These are phyloP conservation scores for Voacanga thouarsii DNA, from an alignment of 257 asterid genomes.

Conservation along the genomic window DNA sequence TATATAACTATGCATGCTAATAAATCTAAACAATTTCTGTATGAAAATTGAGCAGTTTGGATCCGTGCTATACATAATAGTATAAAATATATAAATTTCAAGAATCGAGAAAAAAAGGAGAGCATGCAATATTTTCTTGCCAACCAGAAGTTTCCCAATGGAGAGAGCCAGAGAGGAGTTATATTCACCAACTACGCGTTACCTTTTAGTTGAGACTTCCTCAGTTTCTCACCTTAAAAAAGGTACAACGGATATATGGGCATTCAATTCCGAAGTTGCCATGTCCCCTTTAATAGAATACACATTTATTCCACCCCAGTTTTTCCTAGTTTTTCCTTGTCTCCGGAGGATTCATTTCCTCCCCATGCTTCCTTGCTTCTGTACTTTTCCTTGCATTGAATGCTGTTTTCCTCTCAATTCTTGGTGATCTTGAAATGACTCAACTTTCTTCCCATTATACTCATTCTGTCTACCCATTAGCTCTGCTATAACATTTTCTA, in stretches of 20 bases:
- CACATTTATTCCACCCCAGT: slow-evolving; percentile 42
- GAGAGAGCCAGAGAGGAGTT: slow-evolving; percentile 4
- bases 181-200: slow-evolving; percentile 37
- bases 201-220: slow-evolving; percentile 8
- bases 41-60: too few species aligned
- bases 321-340: slow-evolving; percentile 20
- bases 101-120: not conserved
- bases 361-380: slow-evolving; percentile 12
- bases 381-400: slow-evolving; percentile 25
- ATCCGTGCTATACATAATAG: too few species aligned
- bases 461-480: not conserved
- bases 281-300: slow-evolving; percentile 20
- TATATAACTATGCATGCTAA: too few species aligned
- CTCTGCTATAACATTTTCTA: slow-evolving; percentile 15
- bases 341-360: slow-evolving; percentile 15
- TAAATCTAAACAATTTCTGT: too few species aligned
- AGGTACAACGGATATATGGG: slow-evolving; percentile 12
- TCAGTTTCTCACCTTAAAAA: slow-evolving; percentile 24
- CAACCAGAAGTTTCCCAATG: slow-evolving; percentile 32
- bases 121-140: slow-evolving; percentile 23
- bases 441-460: slow-evolving; percentile 16
- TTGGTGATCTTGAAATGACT: slow-evolving; percentile 21
- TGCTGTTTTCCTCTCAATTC: slow-evolving; percentile 1
- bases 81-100: not conserved
- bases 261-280: slow-evolving; percentile 20